Evolutionary conservation across 345 rosid genomes (phyloP).

Genomic region (Lumnitzera littorea): DNA sequence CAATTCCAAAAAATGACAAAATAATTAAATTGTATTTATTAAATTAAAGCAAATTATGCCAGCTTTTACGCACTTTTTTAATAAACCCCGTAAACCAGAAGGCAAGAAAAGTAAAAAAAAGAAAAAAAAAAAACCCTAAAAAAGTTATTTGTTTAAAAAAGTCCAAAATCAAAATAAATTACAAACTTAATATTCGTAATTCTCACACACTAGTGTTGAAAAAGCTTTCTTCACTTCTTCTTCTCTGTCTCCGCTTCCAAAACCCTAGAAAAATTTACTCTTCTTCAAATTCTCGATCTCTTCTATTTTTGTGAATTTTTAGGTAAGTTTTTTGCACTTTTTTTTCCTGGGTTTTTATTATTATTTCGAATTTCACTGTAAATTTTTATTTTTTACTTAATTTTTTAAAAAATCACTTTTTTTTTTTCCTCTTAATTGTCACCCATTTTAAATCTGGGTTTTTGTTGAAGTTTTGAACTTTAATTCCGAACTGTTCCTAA

Average conservation of each 20-base stretch:
- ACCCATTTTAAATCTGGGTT: neutral
- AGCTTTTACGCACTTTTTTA: neutral
- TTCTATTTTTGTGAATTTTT: conserved; percentile 7
- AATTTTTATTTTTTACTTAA: neutral
- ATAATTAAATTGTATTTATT: no score
- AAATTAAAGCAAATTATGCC: no score
- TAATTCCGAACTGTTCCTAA: no score
- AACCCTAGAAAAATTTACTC: conserved; percentile 11
- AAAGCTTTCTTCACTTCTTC: conserved; percentile 5
- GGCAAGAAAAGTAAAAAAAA: conserved; percentile 1
- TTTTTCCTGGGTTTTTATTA: neutral
- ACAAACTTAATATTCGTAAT: conserved; percentile 1
- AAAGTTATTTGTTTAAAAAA: neutral
- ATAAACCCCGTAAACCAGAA: conserved; percentile 6
- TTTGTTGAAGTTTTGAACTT: neutral
- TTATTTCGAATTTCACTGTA: conserved; percentile 1
- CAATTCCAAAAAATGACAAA: no score
- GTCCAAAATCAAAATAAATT: neutral
- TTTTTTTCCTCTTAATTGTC: neutral
- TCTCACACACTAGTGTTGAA: neutral
- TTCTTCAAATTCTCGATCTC: conserved; percentile 7
- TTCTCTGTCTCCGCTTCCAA: conserved; percentile 4
- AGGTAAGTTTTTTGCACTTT: conserved; percentile 9
- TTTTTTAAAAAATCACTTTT: neutral
- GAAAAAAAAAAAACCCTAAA: neutral